Evolutionary conservation across 108 stramenopile species (phyloP), one percentile per base, ranked within the genome.

Genomic region (Discostella pseudostelligera): DNA sequence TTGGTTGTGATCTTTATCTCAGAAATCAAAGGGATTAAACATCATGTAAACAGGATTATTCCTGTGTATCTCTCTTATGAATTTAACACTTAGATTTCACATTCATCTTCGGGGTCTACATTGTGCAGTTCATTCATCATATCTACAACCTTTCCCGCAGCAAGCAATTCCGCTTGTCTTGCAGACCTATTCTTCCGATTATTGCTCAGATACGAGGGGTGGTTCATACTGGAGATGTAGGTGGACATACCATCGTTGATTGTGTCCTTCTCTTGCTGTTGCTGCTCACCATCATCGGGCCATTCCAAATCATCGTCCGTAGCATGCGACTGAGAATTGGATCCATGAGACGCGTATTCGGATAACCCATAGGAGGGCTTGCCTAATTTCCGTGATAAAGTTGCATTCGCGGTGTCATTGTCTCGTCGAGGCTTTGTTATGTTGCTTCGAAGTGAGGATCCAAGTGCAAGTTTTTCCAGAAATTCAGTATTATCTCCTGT

Each of bases 401-500:
- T 13, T 51, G 24, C 2, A 36, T 20, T 62, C 37, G 42, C 43
- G 40, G 59, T 65, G 62, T 50, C 39, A 59, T 50, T 43, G 43
- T 29, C 43, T 53, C 26, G 48, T 39, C 42, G 37, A 42, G 54
- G 57, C 43, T 74, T 40, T 39, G 43, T 61, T 37, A 60, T 55
- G 48, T 78, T 67, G 50, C 32, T 74, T 0, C 85, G 74, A 14
- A 86, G 78, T 1, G 85, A 78, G 25, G 87, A 77, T 62, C 84
- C 83, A 72, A 86, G 74, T 9, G 90, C 83, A 62, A 92, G 69
- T 0, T 67, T 69, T 56, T 88, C 87, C 8, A 92, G 72, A 58
- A 81, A 92, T 8, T 84, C 84, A 1, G 85, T 83, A 49, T 87
- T 88, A 39, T 83, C 78, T 16, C 84, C 87, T 40, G 80, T 79